Percentiles rank a stretch among this genome's conserved stretches.
phyloP scores from a whole-genome alignment of 2,329 filamentous ascomycete genomes.

The Amesomyces nigricolor region DNA sequence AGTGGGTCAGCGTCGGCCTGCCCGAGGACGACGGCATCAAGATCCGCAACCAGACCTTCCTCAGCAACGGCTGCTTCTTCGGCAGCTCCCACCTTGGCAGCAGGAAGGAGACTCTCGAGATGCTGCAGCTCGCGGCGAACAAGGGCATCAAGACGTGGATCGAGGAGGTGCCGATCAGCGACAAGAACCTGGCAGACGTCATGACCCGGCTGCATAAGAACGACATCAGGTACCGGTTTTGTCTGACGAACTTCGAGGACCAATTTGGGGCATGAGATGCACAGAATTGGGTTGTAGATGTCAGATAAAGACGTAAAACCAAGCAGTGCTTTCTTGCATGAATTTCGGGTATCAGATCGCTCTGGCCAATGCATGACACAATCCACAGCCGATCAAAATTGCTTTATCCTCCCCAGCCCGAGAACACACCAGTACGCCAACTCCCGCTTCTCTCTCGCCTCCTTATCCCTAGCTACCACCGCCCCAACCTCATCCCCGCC shows the following conservation, averaged over 20 bases:
- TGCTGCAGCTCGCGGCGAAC: constrained; percentile 65
- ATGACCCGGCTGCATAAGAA: constrained; percentile 64
- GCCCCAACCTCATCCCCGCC: constrained; percentile 58
- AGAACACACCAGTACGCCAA: constrained; percentile 94
- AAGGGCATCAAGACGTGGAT: constrained; percentile 67
- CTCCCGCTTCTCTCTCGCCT: constrained; percentile 70
- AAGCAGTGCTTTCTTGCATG: neutral
- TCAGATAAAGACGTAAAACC: neutral
- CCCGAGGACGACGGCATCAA: constrained; percentile 69
- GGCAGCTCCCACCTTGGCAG: constrained; percentile 66
- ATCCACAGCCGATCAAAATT: constrained; percentile 25
- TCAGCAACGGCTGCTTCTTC: constrained; percentile 68
- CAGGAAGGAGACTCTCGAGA: constrained; percentile 62
- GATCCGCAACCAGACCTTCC: constrained; percentile 69
- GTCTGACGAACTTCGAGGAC: constrained; percentile 65
- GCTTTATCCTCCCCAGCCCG: constrained; percentile 73
- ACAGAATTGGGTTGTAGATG: neutral
- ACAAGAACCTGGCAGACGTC: constrained; percentile 63
- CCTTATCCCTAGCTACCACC: constrained; percentile 45
- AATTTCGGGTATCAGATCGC: constrained; percentile 8
- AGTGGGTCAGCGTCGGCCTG: constrained; percentile 74
- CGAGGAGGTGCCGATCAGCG: constrained; percentile 67
- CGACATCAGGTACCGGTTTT: constrained; percentile 70
- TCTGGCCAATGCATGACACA: neutral
- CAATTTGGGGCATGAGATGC: constrained; percentile 49